These are phyloP conservation scores for Pneumocystis sp. DNA, from an alignment of 1,139 yeast genomes.

Conservation along the genomic window DNA sequence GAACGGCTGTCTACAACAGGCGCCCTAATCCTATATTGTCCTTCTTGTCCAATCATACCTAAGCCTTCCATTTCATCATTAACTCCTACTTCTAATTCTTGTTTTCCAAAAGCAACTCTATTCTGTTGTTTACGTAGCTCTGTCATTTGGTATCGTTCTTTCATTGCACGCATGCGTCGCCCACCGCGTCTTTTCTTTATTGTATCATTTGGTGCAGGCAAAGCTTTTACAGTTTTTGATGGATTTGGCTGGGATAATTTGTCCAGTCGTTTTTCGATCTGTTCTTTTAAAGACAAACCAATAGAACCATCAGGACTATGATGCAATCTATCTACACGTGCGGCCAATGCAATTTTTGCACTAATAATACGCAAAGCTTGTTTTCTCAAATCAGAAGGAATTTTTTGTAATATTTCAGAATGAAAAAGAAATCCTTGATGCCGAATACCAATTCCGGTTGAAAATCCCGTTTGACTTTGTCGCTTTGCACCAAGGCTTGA, in stretches of 20 bases:
- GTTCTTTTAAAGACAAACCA: conserved; percentile 46
- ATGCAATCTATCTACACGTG: conserved; percentile 54
- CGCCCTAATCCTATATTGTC: conserved; percentile 25
- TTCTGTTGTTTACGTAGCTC: conserved; percentile 74
- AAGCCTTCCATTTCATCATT: conserved; percentile 55
- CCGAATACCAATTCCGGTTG: conserved; percentile 32
- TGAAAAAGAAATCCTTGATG: conserved; percentile 45
- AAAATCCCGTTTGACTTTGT: conserved; percentile 32
- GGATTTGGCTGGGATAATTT: conserved; percentile 72
- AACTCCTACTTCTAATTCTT: conserved; percentile 43
- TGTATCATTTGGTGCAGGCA: conserved; percentile 68
- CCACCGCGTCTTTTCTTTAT: conserved; percentile 84
- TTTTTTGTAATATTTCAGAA: conserved; percentile 25
- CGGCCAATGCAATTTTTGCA: conserved; percentile 68
- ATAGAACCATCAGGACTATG: conserved; percentile 33
- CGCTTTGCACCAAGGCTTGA: conserved; percentile 62
- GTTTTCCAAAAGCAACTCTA: conserved; percentile 70
- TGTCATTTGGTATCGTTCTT: conserved; percentile 66
- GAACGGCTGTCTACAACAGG: conserved; percentile 24
- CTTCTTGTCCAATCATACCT: conserved; percentile 46
- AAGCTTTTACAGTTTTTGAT: conserved; percentile 49
- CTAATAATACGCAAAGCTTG: conserved; percentile 68
- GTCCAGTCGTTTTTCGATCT: conserved; percentile 49
- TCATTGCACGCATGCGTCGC: conserved; percentile 56
- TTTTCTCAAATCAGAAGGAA: conserved; percentile 44